Evolutionary conservation across 2,329 filamentous ascomycete genomes (phyloP), one percentile per base, ranked within the genome.

Genomic region (Colletotrichum abscissum): DNA sequence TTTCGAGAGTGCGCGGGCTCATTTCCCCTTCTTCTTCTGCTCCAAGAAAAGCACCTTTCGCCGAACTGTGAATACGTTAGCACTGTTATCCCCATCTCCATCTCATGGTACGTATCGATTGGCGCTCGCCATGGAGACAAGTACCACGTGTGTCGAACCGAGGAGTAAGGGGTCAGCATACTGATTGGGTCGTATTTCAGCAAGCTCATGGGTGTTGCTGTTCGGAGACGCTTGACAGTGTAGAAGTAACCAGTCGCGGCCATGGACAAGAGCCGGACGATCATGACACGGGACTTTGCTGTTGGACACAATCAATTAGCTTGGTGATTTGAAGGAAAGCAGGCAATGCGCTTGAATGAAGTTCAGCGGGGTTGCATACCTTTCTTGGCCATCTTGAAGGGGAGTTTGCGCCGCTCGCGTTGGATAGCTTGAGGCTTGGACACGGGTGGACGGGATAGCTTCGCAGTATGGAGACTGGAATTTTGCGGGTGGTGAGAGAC

Each of bases 171-270:
- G 11, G 14, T 22, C 2, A 11, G 65, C 82, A 77, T 91, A 97
- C 94, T 93, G 76, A 99, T 95, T 55, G 97, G 97, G 82, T 99
- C 97, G 85, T 99, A 99, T 88, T 99, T 99, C 79, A 99, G 87
- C 95, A 99, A 97, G 86, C 95, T 97, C 85, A 99, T 90, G 69
- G 97, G 95, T 57, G 93, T 88, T 75, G 95, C 89, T 35, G 90
- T 89, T 78, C 97, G 92, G 14, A 95, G 95, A 72, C 97, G 92
- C 78, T 93, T 89, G 84, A 97, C 92, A 67, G 95, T 97, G 84
- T 96, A 95, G 89, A 96, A 99, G 89, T 95, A 99, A 80, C 97
- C 97, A 30, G 97, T 99, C 93, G 98, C 93, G 82, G 97, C 97
- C 97, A 99, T 99, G 76, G 95, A 98, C 83, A 99, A 88, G 77